These are phyloP conservation scores for Globisporangium cylindrosporum DNA, from an alignment of 352 stramenopile species.

Conservation along the genomic window DNA sequence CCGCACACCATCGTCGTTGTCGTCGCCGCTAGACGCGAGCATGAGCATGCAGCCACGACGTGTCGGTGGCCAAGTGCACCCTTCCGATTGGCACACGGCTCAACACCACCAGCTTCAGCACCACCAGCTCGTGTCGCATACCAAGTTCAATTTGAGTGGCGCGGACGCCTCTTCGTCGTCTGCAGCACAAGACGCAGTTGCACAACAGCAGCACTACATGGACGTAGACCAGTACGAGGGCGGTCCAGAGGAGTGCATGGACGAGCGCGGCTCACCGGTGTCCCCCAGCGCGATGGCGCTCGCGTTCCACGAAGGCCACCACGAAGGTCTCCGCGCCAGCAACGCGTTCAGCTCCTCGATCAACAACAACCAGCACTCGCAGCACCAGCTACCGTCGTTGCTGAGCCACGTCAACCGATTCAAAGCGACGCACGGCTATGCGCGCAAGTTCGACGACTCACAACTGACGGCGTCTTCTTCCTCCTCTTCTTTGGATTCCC, in stretches of 20 bases:
- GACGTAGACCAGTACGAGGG: conserved; percentile 15
- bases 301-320: not conserved
- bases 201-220: conserved; percentile 7
- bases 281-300: conserved; percentile 9
- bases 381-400: conserved; percentile 23
- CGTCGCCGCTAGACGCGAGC: not conserved
- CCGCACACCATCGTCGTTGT: no score
- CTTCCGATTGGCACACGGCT: not conserved
- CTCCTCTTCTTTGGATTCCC: conserved; percentile 18
- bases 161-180: not conserved
- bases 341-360: not conserved
- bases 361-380: not conserved
- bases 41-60: not conserved
- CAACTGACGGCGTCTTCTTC: conserved; percentile 19
- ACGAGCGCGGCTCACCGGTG: conserved; percentile 7
- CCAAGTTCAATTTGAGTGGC: not conserved
- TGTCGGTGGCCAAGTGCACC: not conserved
- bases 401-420: conserved; percentile 53
- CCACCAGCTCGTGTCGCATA: not conserved
- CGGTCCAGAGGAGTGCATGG: not conserved
- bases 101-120: not conserved
- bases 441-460: conserved; percentile 27
- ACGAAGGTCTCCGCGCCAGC: not conserved
- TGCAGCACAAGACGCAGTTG: not conserved
- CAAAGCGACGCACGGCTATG: conserved; percentile 61